Base-by-base conservation (phyloP, 768 basidiomycete genomes). In the Boletus insuetus region DNA sequence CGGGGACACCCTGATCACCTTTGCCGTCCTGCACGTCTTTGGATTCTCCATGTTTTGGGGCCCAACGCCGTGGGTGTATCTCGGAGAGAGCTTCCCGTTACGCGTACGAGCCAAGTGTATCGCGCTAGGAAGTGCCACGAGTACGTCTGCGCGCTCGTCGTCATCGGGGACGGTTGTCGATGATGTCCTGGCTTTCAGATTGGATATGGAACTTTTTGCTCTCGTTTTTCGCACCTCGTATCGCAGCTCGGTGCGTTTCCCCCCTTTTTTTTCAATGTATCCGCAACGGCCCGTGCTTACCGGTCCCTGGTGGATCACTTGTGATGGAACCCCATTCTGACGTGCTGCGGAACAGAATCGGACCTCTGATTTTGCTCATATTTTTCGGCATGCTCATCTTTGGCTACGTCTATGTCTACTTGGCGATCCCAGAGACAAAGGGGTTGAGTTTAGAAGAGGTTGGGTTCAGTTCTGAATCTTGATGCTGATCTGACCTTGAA, bases 21-120 rank as follows among this genome's bases (percentile, higher is more conserved):
- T 90, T 63, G 89, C 87, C 0, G 81, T 90, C 19, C 68, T 89
- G 19, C 88, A 91, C 52, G 84, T 91, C 29, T 82, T 84, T 62
- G 81, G 79, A 9, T 91, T 80, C 69, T 80, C 82, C 3, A 78
- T 86, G 58, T 88, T 87, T 75, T 91, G 87, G 87, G 88, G 87
- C 5, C 84, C 86, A 10, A 84, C 82, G 37, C 86, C 85, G 62
- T 84, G 82, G 83, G 86, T 88, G 8, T 87, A 87, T 61, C 79
- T 88, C n/a, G 86, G 86, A 43, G 88, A 91, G 74, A 84, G 83
- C 22, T 91, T 91, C 80, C 89, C 88, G 14, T 78, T 90, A 24
- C 85, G 88, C 46, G 85, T 91, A 24, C 81, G 88, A 38, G 79
- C 89, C 10, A 89, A 89, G 65, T 75, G 80, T 59, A 90, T 90